Evolutionary conservation across 1,284 basidiomycete species (phyloP).

Genomic region (Agroathelia rolfsii): DNA sequence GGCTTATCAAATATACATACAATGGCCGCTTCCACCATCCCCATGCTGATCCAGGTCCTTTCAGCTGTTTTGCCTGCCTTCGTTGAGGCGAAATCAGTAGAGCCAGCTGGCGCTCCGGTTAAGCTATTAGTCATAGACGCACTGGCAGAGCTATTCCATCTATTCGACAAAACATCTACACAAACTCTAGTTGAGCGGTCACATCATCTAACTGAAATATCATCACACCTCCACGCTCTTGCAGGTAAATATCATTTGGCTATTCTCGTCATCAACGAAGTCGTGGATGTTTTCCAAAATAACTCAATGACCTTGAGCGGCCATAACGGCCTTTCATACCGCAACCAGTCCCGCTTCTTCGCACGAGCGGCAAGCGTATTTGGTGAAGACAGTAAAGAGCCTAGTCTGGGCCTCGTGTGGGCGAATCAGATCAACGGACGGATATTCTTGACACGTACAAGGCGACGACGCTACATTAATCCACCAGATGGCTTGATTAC

Average conservation of each 20-base stretch:
- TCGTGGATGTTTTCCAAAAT: conserved; percentile 70
- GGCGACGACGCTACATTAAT: conserved; percentile 49
- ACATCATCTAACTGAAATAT: conserved; percentile 55
- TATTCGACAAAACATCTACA: conserved; percentile 42
- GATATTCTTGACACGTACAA: conserved; percentile 74
- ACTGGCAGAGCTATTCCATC: conserved; percentile 71
- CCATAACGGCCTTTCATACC: conserved; percentile 47
- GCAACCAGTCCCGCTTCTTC: conserved; percentile 71
- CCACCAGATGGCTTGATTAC: conserved; percentile 25
- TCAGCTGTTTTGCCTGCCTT: conserved; percentile 52
- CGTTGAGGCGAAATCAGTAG: conserved; percentile 27
- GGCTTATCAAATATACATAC: conserved; percentile 63
- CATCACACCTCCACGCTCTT: conserved; percentile 56
- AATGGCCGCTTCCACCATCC: conserved; percentile 45
- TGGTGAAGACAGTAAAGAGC: conserved; percentile 62
- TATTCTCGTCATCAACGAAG: conserved; percentile 79
- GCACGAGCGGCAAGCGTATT: conserved; percentile 47
- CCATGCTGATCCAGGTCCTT: conserved; percentile 61
- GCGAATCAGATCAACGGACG: conserved; percentile 81
- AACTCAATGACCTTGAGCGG: no score
- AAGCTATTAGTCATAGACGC: conserved; percentile 75
- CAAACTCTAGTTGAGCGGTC: conserved; percentile 60
- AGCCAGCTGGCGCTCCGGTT: conserved; percentile 36
- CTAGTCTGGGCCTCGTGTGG: conserved; percentile 81
- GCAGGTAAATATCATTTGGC: conserved; percentile 58